Percentiles rank a stretch among this genome's conserved stretches.
phyloP scores from a whole-genome alignment of 805 yeast species.

The Wickerhamiella qilinensis region DNA sequence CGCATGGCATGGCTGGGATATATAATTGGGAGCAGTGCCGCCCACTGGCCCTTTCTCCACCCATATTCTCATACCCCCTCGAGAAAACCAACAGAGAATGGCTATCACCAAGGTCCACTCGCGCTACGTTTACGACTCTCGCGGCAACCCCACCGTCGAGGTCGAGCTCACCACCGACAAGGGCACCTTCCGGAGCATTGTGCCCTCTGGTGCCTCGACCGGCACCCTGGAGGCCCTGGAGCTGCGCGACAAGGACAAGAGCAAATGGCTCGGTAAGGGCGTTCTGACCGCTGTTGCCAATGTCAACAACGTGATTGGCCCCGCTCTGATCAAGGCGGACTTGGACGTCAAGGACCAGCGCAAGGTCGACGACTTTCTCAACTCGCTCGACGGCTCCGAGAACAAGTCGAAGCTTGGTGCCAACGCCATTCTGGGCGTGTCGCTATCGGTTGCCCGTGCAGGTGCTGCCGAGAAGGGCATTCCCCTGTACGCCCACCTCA shows the following conservation, averaged over 20 bases:
- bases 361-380: conserved; percentile 72
- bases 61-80: neutral
- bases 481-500: conserved; percentile 85
- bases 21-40: neutral
- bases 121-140: conserved; percentile 97
- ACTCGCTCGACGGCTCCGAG: conserved; percentile 84
- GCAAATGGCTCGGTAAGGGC: conserved; percentile 99
- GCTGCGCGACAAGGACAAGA: conserved; percentile 94
- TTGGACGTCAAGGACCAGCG: conserved; percentile 76
- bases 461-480: conserved; percentile 93
- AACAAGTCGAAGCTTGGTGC: conserved; percentile 98
- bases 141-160: conserved; percentile 99
- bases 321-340: conserved; percentile 71
- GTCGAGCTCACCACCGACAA: conserved; percentile 86
- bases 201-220: conserved; percentile 99
- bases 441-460: conserved; percentile 92
- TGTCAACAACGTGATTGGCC: conserved; percentile 89
- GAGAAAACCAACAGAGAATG: conserved; percentile 32
- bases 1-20: neutral
- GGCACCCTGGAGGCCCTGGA: conserved; percentile 98
- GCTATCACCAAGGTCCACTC: conserved; percentile 78
- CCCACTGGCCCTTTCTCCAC: neutral
- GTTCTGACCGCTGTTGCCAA: conserved; percentile 91
- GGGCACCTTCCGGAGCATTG: conserved; percentile 93
- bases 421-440: conserved; percentile 95